Evolutionary conservation across 148 eudicot genomes (phyloP).

Genomic region (Amaranthus palmeri): DNA sequence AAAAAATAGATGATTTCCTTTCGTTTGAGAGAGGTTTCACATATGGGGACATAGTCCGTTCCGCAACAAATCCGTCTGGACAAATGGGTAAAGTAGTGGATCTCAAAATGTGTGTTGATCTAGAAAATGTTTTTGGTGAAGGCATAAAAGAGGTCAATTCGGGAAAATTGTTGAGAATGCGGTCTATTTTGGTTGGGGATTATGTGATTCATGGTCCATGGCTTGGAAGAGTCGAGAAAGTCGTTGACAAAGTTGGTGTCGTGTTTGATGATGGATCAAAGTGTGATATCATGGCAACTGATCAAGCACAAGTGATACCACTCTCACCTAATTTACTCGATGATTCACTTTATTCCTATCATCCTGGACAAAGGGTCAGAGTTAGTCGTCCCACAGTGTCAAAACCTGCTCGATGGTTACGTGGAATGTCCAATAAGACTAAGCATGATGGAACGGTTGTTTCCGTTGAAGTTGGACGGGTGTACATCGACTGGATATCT

Average conservation of each 20-base stretch:
- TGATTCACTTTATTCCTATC: constrained; percentile 70
- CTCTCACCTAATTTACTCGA: constrained; percentile 63
- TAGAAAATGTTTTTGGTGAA: constrained; percentile 62
- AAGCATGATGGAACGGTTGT: constrained; percentile 57
- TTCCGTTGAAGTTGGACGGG: constrained; percentile 69
- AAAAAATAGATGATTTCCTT: constrained; percentile 87
- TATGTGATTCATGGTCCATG: constrained; percentile 70
- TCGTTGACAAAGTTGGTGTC: constrained; percentile 54
- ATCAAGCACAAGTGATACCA: constrained; percentile 49
- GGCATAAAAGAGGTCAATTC: constrained; percentile 49
- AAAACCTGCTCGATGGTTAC: constrained; percentile 62
- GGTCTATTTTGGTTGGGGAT: constrained; percentile 60
- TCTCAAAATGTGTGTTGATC: constrained; percentile 57
- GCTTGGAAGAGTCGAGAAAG: constrained; percentile 78
- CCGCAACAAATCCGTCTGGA: constrained; percentile 49
- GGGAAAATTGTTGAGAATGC: constrained; percentile 44
- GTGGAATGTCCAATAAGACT: constrained; percentile 52
- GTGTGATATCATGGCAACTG: constrained; percentile 49
- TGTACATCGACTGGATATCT: constrained; percentile 73
- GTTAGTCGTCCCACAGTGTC: constrained; percentile 40
- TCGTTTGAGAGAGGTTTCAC: constrained; percentile 69
- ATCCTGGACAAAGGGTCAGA: constrained; percentile 82
- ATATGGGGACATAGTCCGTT: constrained; percentile 72
- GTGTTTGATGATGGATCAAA: constrained; percentile 77
- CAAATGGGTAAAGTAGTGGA: constrained; percentile 73